Evolutionary conservation across 768 basidiomycete species (phyloP), one percentile per base, ranked within the genome.

Genomic region (Pulveroboletus ravenelii): DNA sequence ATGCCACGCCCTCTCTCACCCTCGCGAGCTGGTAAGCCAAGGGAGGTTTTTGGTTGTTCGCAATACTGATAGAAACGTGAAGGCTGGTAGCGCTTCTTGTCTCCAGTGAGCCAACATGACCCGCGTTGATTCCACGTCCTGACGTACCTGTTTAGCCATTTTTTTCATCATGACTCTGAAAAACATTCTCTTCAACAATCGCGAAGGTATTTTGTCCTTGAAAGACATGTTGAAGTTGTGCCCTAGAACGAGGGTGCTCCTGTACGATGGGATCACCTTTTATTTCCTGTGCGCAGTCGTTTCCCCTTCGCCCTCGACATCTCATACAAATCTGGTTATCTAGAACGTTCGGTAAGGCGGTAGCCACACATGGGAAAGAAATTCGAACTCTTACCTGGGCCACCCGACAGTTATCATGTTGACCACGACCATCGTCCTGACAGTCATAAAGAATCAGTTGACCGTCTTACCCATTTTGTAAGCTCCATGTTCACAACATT

Each of bases 1-100:
- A 6, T 17, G 6, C 23, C 29, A 59, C 56, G 15, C 59, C 59
- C n/a, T 17, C 36, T 8, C 48, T 61, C 27, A 59, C 60, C 6
- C 59, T 63, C 23, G 47, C 45, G n/a, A 55, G 60, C 20, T 63
- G 62, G 62, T 63, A 36, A 48, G 62, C 12, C 5, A 12, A 39
- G 4, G 9, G 23, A 23, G 8, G 13, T 1, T 7, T 41, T 6
- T 9, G 15, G 8, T 15, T n/a, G 5, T 18, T 36, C 13, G 25
- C 5, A 30, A 34, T 1, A 36, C 44, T 62, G 34, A 64, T 10
- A 12, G 12, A 17, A 31, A 23, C 2, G 1, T 44, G 8, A 48
- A 64, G 62, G 62, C 9, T 62, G n/a, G 39, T 14, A 20, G 52
- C 54, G 14, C 54, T 63, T 40, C 9, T 52, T 27, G 49, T 62